A percentile compares a stretch with the other conserved stretches of the same genome.
phyloP scores from a whole-genome alignment of 1,284 basidiomycete species.

The Cutaneotrichosporon dermatis region DNA sequence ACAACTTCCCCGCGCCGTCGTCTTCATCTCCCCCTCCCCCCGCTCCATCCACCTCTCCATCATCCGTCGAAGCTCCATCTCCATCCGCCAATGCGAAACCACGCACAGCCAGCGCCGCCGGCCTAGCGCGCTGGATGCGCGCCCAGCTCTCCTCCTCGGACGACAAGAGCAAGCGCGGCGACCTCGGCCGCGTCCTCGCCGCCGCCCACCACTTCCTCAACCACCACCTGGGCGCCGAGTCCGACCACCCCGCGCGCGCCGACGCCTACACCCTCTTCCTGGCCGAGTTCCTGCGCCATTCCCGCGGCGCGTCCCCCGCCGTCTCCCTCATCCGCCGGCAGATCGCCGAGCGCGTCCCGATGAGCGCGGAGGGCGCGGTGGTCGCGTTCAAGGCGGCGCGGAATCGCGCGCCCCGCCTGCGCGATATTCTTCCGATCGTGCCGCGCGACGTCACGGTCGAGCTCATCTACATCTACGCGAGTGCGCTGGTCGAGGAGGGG shows the following conservation, averaged over 20 bases:
- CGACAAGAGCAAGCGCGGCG: no score
- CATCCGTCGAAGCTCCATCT: no score
- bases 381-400: not conserved
- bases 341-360: slow-evolving; percentile 16
- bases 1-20: not conserved
- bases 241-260: not conserved
- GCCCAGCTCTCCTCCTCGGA: no score
- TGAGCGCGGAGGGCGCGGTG: not conserved
- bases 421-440: not conserved
- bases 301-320: slow-evolving; percentile 9
- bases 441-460: not conserved
- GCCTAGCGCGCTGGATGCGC: no score
- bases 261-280: slow-evolving; percentile 11
- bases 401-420: not conserved
- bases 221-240: no score
- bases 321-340: slow-evolving; percentile 12
- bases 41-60: no score
- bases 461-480: not conserved
- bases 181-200: no score
- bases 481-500: not conserved
- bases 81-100: no score
- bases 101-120: no score
- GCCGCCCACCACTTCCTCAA: no score
- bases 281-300: slow-evolving; percentile 14
- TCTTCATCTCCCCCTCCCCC: no score